Conservation (phyloP, 257 asterid genomes). For the Craterostigma plantagineum region DNA sequence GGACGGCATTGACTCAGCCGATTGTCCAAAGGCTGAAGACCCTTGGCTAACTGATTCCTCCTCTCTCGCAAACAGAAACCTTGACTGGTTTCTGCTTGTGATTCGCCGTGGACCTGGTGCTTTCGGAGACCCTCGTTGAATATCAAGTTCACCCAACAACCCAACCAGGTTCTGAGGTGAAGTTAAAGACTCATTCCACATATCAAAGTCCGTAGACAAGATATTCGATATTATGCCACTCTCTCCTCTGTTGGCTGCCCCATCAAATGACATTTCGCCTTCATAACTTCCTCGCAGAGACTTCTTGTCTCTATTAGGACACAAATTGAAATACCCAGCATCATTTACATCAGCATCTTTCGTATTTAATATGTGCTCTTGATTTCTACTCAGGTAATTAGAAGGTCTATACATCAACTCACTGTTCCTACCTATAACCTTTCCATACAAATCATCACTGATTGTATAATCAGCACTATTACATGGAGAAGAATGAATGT, state of each 20-base stretch:
- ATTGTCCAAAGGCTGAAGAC: constrained; percentile 21
- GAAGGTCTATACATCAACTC: constrained; percentile 27
- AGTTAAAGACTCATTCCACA: constrained; percentile 69
- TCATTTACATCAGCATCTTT: constrained; percentile 16
- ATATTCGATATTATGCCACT: constrained; percentile 77
- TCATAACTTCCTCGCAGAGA: constrained; percentile 29
- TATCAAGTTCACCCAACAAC: constrained; percentile 42
- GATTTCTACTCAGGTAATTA: constrained; percentile 26
- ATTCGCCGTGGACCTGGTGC: constrained; percentile 42
- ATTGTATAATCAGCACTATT: constrained; percentile 17
- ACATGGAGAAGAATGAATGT: constrained; percentile 18
- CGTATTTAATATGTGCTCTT: constrained; percentile 15
- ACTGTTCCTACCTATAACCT: constrained; percentile 27
- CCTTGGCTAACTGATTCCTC: constrained; percentile 25
- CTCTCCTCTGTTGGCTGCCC: constrained; percentile 43
- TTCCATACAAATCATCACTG: constrained; percentile 21
- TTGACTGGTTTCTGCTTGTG: constrained; percentile 57
- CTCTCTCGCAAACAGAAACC: constrained; percentile 94
- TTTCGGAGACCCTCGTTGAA: constrained; percentile 30
- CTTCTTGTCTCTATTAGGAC: constrained; percentile 20
- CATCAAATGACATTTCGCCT: constrained; percentile 18
- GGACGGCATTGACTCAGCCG: constrained; percentile 20
- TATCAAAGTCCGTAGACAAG: too few species aligned
- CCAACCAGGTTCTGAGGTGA: constrained; percentile 43
- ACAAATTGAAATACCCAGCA: constrained; percentile 19